phyloP scores from a whole-genome alignment of 202 grass and related monocot genomes.

The Schoenoplectus triqueter region DNA sequence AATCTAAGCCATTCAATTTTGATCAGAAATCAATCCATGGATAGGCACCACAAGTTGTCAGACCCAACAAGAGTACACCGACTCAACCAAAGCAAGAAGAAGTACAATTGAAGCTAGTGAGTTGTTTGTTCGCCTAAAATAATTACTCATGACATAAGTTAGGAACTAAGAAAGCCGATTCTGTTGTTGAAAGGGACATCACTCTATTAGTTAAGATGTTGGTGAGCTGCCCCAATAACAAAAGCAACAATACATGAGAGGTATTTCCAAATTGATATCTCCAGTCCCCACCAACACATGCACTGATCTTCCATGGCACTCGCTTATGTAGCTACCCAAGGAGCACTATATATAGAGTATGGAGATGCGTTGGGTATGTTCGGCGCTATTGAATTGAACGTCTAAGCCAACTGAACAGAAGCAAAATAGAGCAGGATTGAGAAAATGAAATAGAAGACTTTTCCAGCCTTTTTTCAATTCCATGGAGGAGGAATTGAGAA shows the following conservation, averaged over 20 bases:
- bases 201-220: constrained; percentile 29
- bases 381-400: no score
- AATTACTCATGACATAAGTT: neutral
- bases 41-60: neutral
- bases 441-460: no score
- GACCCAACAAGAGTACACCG: neutral
- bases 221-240: constrained; percentile 38
- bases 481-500: no score
- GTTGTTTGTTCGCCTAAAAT: constrained; percentile 14
- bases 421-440: no score
- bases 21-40: neutral
- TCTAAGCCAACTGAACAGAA: no score
- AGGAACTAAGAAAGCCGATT: constrained; percentile 3
- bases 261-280: constrained; percentile 25
- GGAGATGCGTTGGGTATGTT: no score
- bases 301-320: constrained; percentile 14
- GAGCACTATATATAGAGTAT: neutral
- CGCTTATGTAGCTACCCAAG: neutral
- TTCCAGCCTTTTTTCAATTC: no score
- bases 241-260: constrained; percentile 37
- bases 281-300: constrained; percentile 14
- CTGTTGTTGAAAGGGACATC: neutral
- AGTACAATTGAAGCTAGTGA: constrained; percentile 21
- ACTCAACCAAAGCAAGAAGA: neutral
- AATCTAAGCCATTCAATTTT: neutral